Conservation (phyloP, 208 protist species). For the Novymonas esmeraldas region DNA sequence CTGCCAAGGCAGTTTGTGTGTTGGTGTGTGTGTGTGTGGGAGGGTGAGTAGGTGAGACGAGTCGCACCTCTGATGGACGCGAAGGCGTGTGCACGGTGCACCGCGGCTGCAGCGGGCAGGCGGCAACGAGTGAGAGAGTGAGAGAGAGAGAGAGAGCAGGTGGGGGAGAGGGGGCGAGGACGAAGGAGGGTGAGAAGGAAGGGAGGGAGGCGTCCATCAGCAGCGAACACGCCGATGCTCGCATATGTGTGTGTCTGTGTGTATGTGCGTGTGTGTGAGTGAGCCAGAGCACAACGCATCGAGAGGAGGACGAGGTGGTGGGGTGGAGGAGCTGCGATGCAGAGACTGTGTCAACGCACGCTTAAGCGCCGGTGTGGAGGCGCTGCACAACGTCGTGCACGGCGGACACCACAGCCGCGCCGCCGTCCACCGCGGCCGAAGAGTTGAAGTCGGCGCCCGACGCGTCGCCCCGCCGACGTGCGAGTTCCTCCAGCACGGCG, state of each 20-base stretch:
- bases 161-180: too few relatives aligned
- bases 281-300: background rate
- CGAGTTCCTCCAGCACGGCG: background rate
- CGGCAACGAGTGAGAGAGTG: too few relatives aligned
- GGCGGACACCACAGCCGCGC: conserved; percentile 1
- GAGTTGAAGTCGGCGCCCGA: background rate
- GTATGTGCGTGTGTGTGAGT: too few relatives aligned
- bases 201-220: background rate
- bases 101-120: too few relatives aligned
- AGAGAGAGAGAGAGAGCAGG: too few relatives aligned
- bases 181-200: too few relatives aligned
- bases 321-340: too few relatives aligned
- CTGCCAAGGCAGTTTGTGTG: background rate
- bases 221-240: background rate
- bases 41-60: too few relatives aligned
- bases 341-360: too few relatives aligned
- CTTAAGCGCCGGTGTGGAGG: background rate
- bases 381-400: conserved; percentile 4
- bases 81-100: too few relatives aligned
- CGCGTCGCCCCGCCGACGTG: background rate
- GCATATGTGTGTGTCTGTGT: background rate
- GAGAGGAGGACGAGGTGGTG: background rate
- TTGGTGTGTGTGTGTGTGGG: too few relatives aligned
- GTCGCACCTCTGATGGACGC: too few relatives aligned
- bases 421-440: background rate